A percentile compares a stretch with the other conserved stretches of the same genome.
These are phyloP conservation scores for Kalmanozyma brasiliensis DNA, from an alignment of 1,284 basidiomycete species.

Conservation along the genomic window DNA sequence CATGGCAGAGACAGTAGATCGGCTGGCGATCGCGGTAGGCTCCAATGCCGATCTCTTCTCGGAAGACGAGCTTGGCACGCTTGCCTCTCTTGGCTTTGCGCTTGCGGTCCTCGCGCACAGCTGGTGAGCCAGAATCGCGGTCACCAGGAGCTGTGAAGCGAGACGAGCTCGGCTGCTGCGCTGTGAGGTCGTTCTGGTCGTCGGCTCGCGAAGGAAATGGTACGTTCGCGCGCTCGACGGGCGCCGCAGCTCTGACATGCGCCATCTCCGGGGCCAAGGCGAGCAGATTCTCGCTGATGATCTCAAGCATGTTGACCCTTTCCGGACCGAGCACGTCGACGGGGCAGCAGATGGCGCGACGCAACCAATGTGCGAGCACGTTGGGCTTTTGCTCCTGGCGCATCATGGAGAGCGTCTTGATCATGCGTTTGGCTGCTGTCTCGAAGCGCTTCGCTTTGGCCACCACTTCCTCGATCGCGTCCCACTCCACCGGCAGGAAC, in stretches of 20 bases:
- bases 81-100: constrained; percentile 59
- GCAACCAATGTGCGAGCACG: constrained; percentile 47
- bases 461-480: constrained; percentile 46
- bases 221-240: constrained; percentile 12
- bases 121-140: constrained; percentile 32
- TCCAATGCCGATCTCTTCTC: constrained; percentile 59
- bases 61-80: constrained; percentile 65
- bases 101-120: constrained; percentile 40
- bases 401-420: constrained; percentile 54
- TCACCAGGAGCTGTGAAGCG: constrained; percentile 13
- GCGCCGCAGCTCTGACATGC: constrained; percentile 8
- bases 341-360: constrained; percentile 50
- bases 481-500: constrained; percentile 49
- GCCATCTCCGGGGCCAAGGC: constrained; percentile 12
- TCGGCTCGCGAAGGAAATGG: constrained; percentile 21
- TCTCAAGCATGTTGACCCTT: constrained; percentile 45
- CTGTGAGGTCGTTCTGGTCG: constrained; percentile 9
- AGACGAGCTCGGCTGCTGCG: constrained; percentile 12
- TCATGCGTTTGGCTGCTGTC: constrained; percentile 48
- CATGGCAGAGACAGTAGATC: constrained; percentile 65
- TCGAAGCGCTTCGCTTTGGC: constrained; percentile 47
- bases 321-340: constrained; percentile 53
- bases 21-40: constrained; percentile 41
- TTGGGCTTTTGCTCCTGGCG: constrained; percentile 36
- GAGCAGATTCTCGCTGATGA: constrained; percentile 35